Evolutionary conservation across 768 basidiomycete species (phyloP).

Genomic region (Boletus fagicola): DNA sequence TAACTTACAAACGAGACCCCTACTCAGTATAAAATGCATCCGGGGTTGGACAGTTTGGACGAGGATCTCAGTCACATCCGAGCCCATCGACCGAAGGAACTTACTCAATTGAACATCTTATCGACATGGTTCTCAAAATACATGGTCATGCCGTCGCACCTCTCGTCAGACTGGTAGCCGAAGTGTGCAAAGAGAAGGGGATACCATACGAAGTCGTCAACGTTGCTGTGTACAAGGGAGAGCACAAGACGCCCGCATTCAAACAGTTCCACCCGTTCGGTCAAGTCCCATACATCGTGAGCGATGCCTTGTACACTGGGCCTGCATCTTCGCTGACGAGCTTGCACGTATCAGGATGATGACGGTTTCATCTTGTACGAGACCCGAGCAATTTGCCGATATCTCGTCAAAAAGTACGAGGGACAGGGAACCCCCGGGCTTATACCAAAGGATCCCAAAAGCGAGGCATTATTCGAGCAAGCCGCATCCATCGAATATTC

Average conservation of each 20-base stretch:
- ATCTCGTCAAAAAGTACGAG: constrained; percentile 30
- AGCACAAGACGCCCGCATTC: constrained; percentile 32
- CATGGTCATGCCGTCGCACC: constrained; percentile 39
- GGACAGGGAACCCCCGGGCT: constrained; percentile 22
- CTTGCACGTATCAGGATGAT: constrained; percentile 22
- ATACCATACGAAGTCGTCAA: constrained; percentile 38
- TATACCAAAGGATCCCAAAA: constrained; percentile 14
- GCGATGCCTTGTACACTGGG: not conserved
- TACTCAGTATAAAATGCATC: constrained; percentile 3
- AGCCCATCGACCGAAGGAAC: not conserved
- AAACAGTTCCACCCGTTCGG: constrained; percentile 38
- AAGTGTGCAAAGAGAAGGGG: constrained; percentile 39
- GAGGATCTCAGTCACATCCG: not conserved
- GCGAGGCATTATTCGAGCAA: constrained; percentile 23
- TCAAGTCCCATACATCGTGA: constrained; percentile 37
- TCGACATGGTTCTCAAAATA: constrained; percentile 45
- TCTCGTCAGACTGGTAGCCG: constrained; percentile 40
- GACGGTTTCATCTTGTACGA: constrained; percentile 33
- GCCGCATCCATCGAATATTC: constrained; percentile 20
- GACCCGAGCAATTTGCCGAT: constrained; percentile 31
- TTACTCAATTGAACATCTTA: not conserved
- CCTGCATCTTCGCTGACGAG: not conserved
- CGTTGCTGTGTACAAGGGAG: constrained; percentile 34
- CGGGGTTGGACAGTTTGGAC: not conserved
- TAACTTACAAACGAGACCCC: not conserved